phyloP scores from a whole-genome alignment of 257 asterid species.

The Solanum sejunctum region DNA sequence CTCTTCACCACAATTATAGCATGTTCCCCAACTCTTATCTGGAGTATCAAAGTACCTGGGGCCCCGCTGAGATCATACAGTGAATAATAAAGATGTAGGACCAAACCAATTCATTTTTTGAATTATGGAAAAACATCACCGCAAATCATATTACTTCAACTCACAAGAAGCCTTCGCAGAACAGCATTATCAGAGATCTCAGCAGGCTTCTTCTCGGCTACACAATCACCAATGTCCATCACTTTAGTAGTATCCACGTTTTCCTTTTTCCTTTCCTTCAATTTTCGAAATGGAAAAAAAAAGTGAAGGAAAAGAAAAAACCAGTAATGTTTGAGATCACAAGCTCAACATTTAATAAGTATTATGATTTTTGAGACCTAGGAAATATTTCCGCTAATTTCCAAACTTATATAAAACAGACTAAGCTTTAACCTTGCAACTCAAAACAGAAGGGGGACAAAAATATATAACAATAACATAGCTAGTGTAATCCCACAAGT shows the following conservation, averaged over 20 bases:
- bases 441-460: not conserved
- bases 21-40: constrained; percentile 77
- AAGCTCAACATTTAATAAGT: not conserved
- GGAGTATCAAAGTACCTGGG: constrained; percentile 99
- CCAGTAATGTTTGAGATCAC: not conserved
- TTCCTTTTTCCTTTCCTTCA: constrained; percentile 8
- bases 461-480: not conserved
- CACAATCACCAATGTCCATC: constrained; percentile 14
- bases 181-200: constrained; percentile 46
- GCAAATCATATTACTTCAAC: constrained; percentile 37
- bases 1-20: constrained; percentile 97
- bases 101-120: constrained; percentile 8
- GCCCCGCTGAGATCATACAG: constrained; percentile 70
- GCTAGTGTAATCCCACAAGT: too few species aligned
- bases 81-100: constrained; percentile 15
- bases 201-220: constrained; percentile 33
- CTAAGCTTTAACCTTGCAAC: not conserved
- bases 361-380: not conserved
- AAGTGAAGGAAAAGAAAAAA: not conserved
- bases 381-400: not conserved
- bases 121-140: constrained; percentile 13
- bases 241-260: constrained; percentile 10
- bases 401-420: not conserved
- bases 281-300: too few species aligned
- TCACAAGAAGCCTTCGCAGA: constrained; percentile 93